Evolutionary conservation across 2,329 filamentous ascomycete genomes (phyloP), one percentile per base, ranked within the genome.

Genomic region (Cadophora sp.): DNA sequence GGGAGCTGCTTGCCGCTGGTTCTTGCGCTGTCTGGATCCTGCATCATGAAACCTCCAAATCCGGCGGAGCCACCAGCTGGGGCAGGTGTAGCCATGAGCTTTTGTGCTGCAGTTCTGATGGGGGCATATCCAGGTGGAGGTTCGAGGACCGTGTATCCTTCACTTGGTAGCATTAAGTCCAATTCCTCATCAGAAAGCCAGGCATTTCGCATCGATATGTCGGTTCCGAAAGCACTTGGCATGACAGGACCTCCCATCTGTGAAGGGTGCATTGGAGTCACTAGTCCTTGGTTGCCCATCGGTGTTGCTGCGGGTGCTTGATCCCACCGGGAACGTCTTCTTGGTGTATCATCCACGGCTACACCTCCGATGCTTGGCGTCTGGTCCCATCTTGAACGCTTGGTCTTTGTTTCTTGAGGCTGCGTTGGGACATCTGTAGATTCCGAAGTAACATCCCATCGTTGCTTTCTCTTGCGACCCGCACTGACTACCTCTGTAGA

Each of bases 91-190:
- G 89, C 85, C 81, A 89, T 88, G 51, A 93, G 81, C 77, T 92
- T 92, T 78, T 94, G 88, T 43, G 93, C 85, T 60, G 92, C 88
- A 41, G 91, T 89, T 63, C 92, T 89, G 30, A 93, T 87, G 5
- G 94, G 94, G 56, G 92, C 93, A 77, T 98, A 99, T 41, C 96
- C 96, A 4, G 94, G 92, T 39, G 96, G 96, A 18, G 94, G 93
- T 27, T 94, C 91, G 11, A 98, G 85, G 71, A 97, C 88, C 79
- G 97, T 94, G 84, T 97, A 99, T 48, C 96, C 96, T 76, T 96
- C 93, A 1, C 90, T 89, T 0, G 96, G 96, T 7, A 99, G 87
- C 84, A 99, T 92, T 77, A 91, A 83, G 76, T 99, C 92, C 59
- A 99, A 89, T 78, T 98, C 94, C 78, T 99, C 96, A 74, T 99